phyloP scores from a whole-genome alignment of 2,329 filamentous ascomycete species.

The Colletotrichum aenigma region DNA sequence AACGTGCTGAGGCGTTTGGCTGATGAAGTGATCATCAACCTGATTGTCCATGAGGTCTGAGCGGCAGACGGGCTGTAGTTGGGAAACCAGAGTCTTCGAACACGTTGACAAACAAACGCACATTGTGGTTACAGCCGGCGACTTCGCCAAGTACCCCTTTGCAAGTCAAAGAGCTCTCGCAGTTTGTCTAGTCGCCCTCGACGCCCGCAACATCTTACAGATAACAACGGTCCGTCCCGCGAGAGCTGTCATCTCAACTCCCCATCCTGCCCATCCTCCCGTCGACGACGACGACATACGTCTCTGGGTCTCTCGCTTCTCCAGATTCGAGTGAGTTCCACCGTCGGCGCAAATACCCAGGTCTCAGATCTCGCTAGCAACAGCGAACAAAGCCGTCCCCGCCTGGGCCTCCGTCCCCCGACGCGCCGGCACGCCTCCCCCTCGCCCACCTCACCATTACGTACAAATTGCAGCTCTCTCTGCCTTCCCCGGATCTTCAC shows the following conservation, averaged over 20 bases:
- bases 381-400: not conserved
- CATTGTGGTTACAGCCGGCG: not conserved
- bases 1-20: not conserved
- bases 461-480: not conserved
- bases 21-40: not conserved
- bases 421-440: not conserved
- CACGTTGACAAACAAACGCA: not conserved
- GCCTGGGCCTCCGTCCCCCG: not conserved
- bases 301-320: not conserved
- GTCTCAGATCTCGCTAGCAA: not conserved
- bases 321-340: not conserved
- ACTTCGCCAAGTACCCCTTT: not conserved
- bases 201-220: not conserved
- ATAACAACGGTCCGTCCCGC: not conserved
- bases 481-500: not conserved
- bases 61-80: not conserved
- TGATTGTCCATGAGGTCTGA: not conserved
- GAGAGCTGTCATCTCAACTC: not conserved
- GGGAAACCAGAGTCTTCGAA: not conserved
- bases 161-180: not conserved
- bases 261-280: not conserved
- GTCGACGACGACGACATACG: not conserved
- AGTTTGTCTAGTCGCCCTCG: not conserved
- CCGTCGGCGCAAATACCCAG: not conserved
- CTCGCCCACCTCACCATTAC: not conserved